Conservation (phyloP, 495 filamentous ascomycete genomes). For the Aspergillus avenaceus region DNA sequence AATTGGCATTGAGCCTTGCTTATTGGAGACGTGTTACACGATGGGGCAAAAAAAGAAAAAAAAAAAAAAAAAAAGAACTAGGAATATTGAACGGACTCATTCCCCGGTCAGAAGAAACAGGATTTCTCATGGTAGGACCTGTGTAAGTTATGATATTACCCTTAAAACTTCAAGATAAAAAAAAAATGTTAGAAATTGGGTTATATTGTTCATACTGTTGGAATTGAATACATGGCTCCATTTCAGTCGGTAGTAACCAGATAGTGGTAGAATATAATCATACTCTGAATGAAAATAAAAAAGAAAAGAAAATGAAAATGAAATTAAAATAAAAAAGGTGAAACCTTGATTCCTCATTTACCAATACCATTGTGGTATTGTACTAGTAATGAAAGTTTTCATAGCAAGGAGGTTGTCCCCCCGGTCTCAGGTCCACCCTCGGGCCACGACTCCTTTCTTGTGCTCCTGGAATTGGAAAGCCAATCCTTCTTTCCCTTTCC, state of each 20-base stretch:
- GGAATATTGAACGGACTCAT: constrained; percentile 7
- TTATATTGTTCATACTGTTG: too few species aligned
- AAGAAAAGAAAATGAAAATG: constrained; percentile 1
- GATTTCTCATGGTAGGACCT: constrained; percentile 3
- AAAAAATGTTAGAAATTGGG: too few species aligned
- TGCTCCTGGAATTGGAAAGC: constrained; percentile 19
- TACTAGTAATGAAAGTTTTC: not conserved
- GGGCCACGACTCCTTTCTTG: constrained; percentile 38
- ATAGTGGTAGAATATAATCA: too few species aligned
- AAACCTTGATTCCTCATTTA: too few species aligned
- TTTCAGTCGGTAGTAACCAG: too few species aligned
- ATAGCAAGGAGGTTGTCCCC: constrained; percentile 14
- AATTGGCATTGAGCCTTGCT: not conserved
- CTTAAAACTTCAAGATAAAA: not conserved
- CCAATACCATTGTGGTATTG: constrained; percentile 1
- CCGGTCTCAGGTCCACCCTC: constrained; percentile 20
- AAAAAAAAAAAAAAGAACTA: too few species aligned
- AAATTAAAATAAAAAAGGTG: not conserved
- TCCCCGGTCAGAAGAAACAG: constrained; percentile 10
- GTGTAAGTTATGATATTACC: not conserved
- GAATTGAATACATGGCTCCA: too few species aligned
- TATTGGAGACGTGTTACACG: constrained; percentile 14
- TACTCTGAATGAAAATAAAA: constrained; percentile 1
- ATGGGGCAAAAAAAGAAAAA: constrained; percentile 8
- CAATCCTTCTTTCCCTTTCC: constrained; percentile 15